Base-by-base conservation (phyloP, 1,139 yeast genomes). In the Spathaspora sp. region DNA sequence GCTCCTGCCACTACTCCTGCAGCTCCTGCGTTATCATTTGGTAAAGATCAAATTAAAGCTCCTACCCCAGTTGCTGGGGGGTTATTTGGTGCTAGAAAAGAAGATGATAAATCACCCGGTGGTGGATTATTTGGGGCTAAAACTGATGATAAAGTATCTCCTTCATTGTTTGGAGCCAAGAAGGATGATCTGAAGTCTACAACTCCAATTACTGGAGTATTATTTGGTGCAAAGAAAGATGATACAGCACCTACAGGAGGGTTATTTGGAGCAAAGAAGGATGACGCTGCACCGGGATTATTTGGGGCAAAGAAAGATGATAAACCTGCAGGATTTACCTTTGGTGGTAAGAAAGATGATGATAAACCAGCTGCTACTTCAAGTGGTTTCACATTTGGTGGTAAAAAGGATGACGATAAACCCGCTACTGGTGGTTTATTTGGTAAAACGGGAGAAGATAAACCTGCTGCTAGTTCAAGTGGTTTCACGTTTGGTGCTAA, bases 171-270 rank as follows among this genome's bases (percentile, higher is more conserved):
- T 47, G 71, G 70, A 3, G 53, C 65, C 11, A 60, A 56, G 37
- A 48, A 59, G n/a, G 63, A 54, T 6, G 55, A 51, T 17, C 57
- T n/a, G 33, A 20, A 27, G n/a, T 39, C 43, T 23, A 13, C 43
- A 20, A 13, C 40, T 38, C 39, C 43, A 8, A 18, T 52, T 20
- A 29, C 56, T 23, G 47, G 54, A 40, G 48, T 53, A 13, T 47
- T 50, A 38, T 56, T 63, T 43, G 69, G 69, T 4, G 55, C 67
- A 9, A 62, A 60, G 43, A 51, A 59, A 18, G 65, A 56, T 13
- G 58, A 56, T 15, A 57, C 53, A 52, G 24, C 53, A 13, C 37
- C 40, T 17, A 15, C 41, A 15, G 48, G 56, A 9, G 46, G 54
- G 9, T 39, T 50, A 16, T 45, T 65, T 55, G 59, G 69, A 11